Evolutionary conservation across 2,329 filamentous ascomycete species (phyloP).

Genomic region (Alternaria rosae): DNA sequence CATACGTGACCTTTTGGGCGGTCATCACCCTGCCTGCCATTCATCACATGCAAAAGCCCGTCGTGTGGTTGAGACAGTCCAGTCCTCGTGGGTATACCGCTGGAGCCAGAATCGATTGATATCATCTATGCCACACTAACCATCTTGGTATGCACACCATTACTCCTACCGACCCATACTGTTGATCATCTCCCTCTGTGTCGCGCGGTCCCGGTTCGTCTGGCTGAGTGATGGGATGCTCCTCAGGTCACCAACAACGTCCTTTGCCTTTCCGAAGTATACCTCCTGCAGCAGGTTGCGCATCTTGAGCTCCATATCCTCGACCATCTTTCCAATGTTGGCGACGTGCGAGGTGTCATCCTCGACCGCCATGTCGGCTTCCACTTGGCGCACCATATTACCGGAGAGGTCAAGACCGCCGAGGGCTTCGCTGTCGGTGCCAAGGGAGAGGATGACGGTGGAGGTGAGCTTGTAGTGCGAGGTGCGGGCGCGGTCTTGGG

Average conservation of each 20-base stretch:
- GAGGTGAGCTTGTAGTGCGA: conserved; percentile 98
- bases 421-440: conserved; percentile 70
- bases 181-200: conserved; percentile 86
- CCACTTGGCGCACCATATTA: conserved; percentile 97
- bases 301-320: conserved; percentile 99
- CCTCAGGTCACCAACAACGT: conserved; percentile 93
- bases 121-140: conserved; percentile 10
- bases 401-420: conserved; percentile 92
- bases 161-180: conserved; percentile 52
- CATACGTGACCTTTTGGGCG: too few species aligned
- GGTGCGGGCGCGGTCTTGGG: conserved; percentile 86
- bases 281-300: conserved; percentile 97
- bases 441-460: conserved; percentile 91
- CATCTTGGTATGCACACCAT: neutral
- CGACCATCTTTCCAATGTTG: conserved; percentile 89
- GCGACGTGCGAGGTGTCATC: conserved; percentile 92
- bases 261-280: conserved; percentile 99
- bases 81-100: neutral
- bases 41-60: neutral
- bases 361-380: conserved; percentile 88
- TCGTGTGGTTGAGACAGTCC: neutral
- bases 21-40: too few species aligned
- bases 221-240: conserved; percentile 87
- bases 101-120: conserved; percentile 4
- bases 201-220: conserved; percentile 80